Evolutionary conservation across 768 basidiomycete species (phyloP), one percentile per base, ranked within the genome.

Genomic region (Amanita pallidorosea): DNA sequence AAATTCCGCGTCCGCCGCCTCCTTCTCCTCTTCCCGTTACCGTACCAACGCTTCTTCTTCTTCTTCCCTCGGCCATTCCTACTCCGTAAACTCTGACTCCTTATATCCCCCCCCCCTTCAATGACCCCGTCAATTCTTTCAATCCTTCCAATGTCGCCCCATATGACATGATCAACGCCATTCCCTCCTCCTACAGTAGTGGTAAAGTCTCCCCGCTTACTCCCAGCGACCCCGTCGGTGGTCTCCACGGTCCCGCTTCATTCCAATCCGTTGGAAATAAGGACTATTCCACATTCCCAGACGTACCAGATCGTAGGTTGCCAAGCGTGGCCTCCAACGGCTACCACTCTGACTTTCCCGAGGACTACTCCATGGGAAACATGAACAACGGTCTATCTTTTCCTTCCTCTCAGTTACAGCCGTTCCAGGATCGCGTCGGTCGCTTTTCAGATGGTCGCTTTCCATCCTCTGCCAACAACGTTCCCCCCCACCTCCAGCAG

Each of bases 131-230:
- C 0, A 73, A 78, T 15, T 66, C 80, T 9, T 85, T 83, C 65
- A 70, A 71, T 31, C 66, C 70, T 40, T 68, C 77, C 8, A 76
- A 70, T 56, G 61, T 70, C 49, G 71, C 71, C 61, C 72, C 80
- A 9, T 87, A 84, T 65, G 83, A 83, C 62, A 74, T 83, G 58
- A 80, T 82, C 62, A 69, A 70, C 63, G 77, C 76, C 55, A 67
- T 83, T 18, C 70, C 80, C 1, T 81, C 81, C 3, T 82, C 80
- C 13, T 79, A 81, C 67, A 75, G 72, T 68, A 81, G 79, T 53
- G 85, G 84, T 55, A 88, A 86, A 65, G 82, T 81, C 45, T 87
- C 87, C 17, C 84, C 87, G 0, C 70, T 86, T 40, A 83, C 83
- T 11, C 84, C 85, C 31, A 81, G 65, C 57, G 85, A 87, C 63